phyloP scores from a whole-genome alignment of 2,329 filamentous ascomycete genomes.

The Cladosporium sp. region DNA sequence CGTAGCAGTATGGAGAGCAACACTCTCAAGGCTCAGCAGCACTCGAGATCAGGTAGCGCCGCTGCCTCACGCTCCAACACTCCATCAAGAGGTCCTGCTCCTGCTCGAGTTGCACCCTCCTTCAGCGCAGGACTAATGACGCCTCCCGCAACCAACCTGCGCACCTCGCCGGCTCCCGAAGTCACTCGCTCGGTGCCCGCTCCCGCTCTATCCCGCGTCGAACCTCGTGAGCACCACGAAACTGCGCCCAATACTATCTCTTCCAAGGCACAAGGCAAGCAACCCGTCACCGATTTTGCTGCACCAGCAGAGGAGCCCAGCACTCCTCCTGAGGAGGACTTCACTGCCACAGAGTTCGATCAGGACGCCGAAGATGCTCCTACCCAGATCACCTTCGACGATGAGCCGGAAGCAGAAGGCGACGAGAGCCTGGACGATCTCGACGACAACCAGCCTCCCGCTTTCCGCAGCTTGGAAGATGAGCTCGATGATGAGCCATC shows the following conservation, averaged over 20 bases:
- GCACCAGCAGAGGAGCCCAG: constrained; percentile 18
- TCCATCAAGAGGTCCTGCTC: constrained; percentile 39
- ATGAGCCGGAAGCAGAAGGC: constrained; percentile 29
- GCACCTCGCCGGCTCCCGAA: constrained; percentile 53
- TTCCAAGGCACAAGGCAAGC: constrained; percentile 13
- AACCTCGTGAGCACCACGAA: background rate
- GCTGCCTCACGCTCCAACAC: constrained; percentile 33
- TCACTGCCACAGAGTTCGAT: constrained; percentile 55
- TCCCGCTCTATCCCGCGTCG: constrained; percentile 16
- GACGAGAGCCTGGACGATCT: constrained; percentile 24
- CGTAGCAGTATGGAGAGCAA: constrained; percentile 58
- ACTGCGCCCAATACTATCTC: constrained; percentile 4
- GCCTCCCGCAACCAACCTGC: constrained; percentile 72
- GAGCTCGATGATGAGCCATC: constrained; percentile 19
- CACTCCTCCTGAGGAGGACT: constrained; percentile 15
- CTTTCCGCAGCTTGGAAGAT: constrained; percentile 27
- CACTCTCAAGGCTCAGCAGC: constrained; percentile 36
- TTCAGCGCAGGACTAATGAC: constrained; percentile 77
- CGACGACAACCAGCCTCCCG: constrained; percentile 20
- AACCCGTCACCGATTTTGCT: constrained; percentile 18
- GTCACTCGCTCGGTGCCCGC: constrained; percentile 20
- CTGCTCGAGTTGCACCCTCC: constrained; percentile 45
- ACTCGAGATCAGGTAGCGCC: constrained; percentile 28
- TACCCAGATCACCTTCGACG: constrained; percentile 47
- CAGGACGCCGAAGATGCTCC: constrained; percentile 54